phyloP scores from a whole-genome alignment of 1,284 basidiomycete genomes.

The Chiua sp. region DNA sequence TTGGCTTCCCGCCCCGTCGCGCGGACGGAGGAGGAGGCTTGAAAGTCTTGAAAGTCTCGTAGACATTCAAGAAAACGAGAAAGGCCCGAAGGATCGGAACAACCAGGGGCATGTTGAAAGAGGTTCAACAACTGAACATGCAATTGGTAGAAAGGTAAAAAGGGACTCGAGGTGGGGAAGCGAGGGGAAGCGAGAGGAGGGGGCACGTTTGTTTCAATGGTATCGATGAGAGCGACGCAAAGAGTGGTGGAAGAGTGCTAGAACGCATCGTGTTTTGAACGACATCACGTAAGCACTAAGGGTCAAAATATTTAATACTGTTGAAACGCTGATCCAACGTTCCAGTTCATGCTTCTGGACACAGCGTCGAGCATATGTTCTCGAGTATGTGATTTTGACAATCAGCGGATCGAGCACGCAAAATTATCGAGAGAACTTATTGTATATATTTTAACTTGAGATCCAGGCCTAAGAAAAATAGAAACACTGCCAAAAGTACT shows the following conservation, averaged over 20 bases:
- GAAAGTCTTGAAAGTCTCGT: conserved; percentile 82
- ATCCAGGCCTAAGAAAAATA: too few species aligned
- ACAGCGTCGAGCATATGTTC: neutral
- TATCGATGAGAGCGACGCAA: conserved; percentile 23
- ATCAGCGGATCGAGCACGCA: too few species aligned
- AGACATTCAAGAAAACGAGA: conserved; percentile 79
- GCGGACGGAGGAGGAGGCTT: conserved; percentile 65
- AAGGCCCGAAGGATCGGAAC: conserved; percentile 68
- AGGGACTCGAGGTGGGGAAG: neutral
- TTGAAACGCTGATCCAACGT: neutral
- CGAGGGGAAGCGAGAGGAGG: conserved; percentile 3
- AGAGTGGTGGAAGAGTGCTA: neutral
- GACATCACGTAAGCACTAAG: conserved; percentile 29
- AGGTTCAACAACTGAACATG: conserved; percentile 12
- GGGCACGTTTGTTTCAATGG: conserved; percentile 14
- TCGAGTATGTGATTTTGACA: too few species aligned
- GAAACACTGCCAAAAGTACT: neutral
- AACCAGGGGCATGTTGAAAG: conserved; percentile 63
- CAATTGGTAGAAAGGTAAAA: conserved; percentile 4
- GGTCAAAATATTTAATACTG: neutral
- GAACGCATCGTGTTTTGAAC: conserved; percentile 17
- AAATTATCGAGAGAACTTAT: neutral
- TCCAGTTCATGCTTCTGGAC: neutral
- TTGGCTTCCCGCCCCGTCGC: conserved; percentile 65
- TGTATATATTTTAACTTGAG: neutral